Conservation (phyloP, 2,329 filamentous ascomycete species). For the Salinomyces thailandicus region DNA sequence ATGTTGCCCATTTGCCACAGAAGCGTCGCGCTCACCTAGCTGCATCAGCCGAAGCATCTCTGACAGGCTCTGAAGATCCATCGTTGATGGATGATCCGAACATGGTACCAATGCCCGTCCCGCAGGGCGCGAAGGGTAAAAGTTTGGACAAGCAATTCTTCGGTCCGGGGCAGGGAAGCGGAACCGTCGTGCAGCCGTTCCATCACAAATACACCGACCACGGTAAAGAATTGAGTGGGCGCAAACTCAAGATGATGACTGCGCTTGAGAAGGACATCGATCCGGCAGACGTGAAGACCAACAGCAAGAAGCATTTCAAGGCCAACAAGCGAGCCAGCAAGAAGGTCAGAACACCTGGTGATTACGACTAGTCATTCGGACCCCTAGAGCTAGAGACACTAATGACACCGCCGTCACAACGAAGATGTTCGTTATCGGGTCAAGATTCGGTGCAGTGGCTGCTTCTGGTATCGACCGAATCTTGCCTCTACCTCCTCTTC, state of each 20-base stretch:
- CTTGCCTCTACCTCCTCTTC: slow-evolving; percentile 14
- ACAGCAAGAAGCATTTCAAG: slow-evolving; percentile 91
- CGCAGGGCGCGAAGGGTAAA: slow-evolving; percentile 60
- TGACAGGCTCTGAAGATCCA: slow-evolving; percentile 29
- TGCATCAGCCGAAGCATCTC: slow-evolving; percentile 30
- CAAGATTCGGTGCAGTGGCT: too few relatives aligned
- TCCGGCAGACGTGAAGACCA: slow-evolving; percentile 58
- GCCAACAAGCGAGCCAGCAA: slow-evolving; percentile 47
- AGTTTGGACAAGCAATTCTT: slow-evolving; percentile 88
- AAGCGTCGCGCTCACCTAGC: slow-evolving; percentile 62
- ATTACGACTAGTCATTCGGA: slow-evolving; percentile 1
- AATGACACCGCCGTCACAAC: too few relatives aligned
- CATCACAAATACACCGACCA: slow-evolving; percentile 82
- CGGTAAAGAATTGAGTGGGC: slow-evolving; percentile 69
- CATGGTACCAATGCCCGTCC: slow-evolving; percentile 29
- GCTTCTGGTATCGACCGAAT: slow-evolving; percentile 19
- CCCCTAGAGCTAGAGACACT: too few relatives aligned
- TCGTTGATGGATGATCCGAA: slow-evolving; percentile 42
- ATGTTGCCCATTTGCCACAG: slow-evolving; percentile 67
- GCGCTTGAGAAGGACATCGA: slow-evolving; percentile 80
- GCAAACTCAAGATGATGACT: slow-evolving; percentile 71
- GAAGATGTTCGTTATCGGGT: too few relatives aligned
- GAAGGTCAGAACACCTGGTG: slow-evolving; percentile 9
- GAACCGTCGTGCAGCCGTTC: slow-evolving; percentile 68
- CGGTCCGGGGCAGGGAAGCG: slow-evolving; percentile 49